Base-by-base conservation (phyloP, 1,139 yeast genomes). In the Debaryomycetaceae sp. region DNA sequence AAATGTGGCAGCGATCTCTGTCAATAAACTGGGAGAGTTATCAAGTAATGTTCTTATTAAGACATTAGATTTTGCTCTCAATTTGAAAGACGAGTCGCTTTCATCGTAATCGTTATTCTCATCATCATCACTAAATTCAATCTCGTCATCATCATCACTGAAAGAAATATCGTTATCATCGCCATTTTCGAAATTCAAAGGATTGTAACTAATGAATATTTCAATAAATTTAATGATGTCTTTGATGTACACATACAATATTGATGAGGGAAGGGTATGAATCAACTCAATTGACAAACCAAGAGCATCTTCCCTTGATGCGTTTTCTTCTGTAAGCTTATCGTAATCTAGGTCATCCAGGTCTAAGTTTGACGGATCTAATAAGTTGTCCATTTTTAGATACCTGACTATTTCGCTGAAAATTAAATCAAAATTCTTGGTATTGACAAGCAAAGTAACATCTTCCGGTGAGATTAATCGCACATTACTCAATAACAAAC, bases 1-100 rank as follows among this genome's bases (percentile, higher is more conserved):
- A 13, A 61, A 44, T 0, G 39, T 45, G 31, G 49, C 30, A 38
- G 55, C 53, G n/a, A 60, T 37, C 11, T 41, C 16, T 37, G 62
- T 52, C 41, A 67, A 42, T 17, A 41, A 28, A 4, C 22, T 16
- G 7, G 81, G 70, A 44, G 59, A 65, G 6, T 56, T 51, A 4
- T 52, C 52, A 13, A 73, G 61, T n/a, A 79, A 44, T 0, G 72
- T 61, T 8, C 69, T 58, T 3, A 75, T 55, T 28, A 83, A 56
- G 18, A 65, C 62, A 2, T 79, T 73, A 0, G 88, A 65, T 41
- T 73, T 75, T 33, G 78, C 68, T 43, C 95, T 69, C 29, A 87
- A 58, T 49, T 81, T 82, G 87, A 94, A 84, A 1, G 87, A 78
- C 22, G 80, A 78, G 49, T 83, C 89, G 39, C 79, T 80, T 32